phyloP scores from a whole-genome alignment of 768 basidiomycete genomes.

The Imleria badia region DNA sequence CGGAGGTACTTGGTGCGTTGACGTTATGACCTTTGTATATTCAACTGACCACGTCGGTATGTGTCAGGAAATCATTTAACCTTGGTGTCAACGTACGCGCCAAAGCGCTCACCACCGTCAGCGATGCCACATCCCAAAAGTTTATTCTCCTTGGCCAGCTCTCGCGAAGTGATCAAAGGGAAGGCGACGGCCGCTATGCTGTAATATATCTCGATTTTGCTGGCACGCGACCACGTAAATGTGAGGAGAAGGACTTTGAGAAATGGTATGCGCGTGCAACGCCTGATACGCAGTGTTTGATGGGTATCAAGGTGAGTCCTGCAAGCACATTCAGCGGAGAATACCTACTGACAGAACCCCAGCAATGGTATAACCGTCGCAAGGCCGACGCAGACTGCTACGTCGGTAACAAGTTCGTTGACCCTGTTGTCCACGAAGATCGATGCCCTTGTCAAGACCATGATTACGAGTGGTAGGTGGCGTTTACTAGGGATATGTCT shows the following conservation, averaged over 20 bases:
- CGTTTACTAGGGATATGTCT: constrained; percentile 1
- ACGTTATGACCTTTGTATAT: not conserved
- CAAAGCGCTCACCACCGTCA: constrained; percentile 79
- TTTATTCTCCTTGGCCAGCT: constrained; percentile 87
- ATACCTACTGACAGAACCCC: not conserved
- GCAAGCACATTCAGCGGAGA: not conserved
- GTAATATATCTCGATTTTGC: constrained; percentile 85
- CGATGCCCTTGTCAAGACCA: constrained; percentile 79
- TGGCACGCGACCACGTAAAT: constrained; percentile 64
- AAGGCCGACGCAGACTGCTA: constrained; percentile 85
- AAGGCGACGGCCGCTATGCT: constrained; percentile 60
- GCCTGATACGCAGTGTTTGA: constrained; percentile 73
- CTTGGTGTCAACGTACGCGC: constrained; percentile 72
- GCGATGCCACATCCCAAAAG: constrained; percentile 95
- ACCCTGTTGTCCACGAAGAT: constrained; percentile 83
- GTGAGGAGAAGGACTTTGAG: constrained; percentile 72
- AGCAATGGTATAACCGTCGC: constrained; percentile 94
- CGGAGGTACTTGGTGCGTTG: constrained; percentile 78
- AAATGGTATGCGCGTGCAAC: constrained; percentile 78
- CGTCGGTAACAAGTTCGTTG: constrained; percentile 85
- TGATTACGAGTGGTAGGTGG: constrained; percentile 89
- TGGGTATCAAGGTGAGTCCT: constrained; percentile 85
- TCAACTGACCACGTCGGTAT: not conserved
- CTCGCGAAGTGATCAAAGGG: constrained; percentile 53
- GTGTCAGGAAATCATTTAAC: constrained; percentile 63